phyloP scores from a whole-genome alignment of 2,329 filamentous ascomycete species.

The Chaetomium globosum region DNA sequence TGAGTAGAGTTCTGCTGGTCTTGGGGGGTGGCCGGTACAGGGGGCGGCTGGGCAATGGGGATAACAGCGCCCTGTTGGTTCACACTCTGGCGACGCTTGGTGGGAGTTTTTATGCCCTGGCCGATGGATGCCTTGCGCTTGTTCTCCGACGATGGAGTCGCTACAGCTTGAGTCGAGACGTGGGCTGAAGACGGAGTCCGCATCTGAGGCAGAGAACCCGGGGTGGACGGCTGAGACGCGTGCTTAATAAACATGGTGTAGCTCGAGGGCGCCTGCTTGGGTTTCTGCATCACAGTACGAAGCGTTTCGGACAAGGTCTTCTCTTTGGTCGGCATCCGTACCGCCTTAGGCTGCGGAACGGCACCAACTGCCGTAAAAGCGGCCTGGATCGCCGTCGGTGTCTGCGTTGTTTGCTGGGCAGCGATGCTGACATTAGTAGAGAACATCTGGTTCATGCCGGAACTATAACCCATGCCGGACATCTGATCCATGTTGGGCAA shows the following conservation, averaged over 20 bases:
- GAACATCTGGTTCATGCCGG: background rate
- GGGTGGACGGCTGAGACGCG: background rate
- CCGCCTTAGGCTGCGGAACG: background rate
- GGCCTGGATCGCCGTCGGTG: background rate
- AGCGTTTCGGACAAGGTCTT: background rate
- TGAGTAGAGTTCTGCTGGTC: background rate
- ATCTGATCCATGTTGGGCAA: constrained; percentile 1
- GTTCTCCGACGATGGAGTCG: constrained; percentile 17
- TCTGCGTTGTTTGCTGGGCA: background rate
- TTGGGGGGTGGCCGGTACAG: background rate
- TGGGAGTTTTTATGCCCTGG: constrained; percentile 12
- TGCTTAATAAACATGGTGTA: constrained; percentile 20
- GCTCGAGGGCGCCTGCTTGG: background rate
- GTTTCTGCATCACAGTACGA: background rate
- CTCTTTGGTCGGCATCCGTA: background rate
- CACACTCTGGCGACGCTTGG: constrained; percentile 26
- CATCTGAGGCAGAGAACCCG: background rate
- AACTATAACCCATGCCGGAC: background rate
- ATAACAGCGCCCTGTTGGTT: constrained; percentile 3
- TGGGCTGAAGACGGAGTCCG: background rate
- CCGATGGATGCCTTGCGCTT: constrained; percentile 24
- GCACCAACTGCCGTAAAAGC: background rate
- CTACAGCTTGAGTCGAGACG: background rate
- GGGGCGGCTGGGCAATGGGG: constrained; percentile 2
- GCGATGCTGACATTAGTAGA: background rate